A percentile compares a stretch with the other conserved stretches of the same genome.
phyloP scores from a whole-genome alignment of 148 eudicot species.

The Talinum fruticosum region DNA sequence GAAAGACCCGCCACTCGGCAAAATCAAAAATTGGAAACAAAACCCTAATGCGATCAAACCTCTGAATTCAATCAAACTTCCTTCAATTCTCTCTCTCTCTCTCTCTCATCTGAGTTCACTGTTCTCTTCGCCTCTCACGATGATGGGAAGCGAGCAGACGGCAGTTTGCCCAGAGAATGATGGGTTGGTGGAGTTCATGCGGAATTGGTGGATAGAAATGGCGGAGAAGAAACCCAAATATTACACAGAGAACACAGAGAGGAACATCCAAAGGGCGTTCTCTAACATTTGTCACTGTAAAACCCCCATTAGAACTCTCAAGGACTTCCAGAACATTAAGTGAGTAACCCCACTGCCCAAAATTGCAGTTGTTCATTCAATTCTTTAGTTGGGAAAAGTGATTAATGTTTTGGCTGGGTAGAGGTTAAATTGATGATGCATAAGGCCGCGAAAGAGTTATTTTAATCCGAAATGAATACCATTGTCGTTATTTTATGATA shows the following conservation, averaged over 20 bases:
- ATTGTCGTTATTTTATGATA: no score
- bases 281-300: slow-evolving; percentile 50
- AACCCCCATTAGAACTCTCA: slow-evolving; percentile 48
- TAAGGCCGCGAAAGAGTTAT: no score
- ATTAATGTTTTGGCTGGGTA: background rate
- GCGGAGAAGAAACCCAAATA: slow-evolving; percentile 38
- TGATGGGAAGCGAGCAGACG: slow-evolving; percentile 38
- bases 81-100: background rate
- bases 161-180: slow-evolving; percentile 58
- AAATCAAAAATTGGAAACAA: slow-evolving; percentile 1
- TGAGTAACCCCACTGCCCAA: slow-evolving; percentile 35
- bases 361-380: background rate
- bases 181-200: slow-evolving; percentile 46
- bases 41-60: background rate
- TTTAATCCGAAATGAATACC: no score
- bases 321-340: slow-evolving; percentile 66
- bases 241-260: slow-evolving; percentile 43
- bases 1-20: background rate
- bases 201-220: slow-evolving; percentile 51
- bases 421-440: no score
- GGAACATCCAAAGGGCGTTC: slow-evolving; percentile 50
- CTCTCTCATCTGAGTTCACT: background rate
- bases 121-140: background rate
- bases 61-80: background rate
- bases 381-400: background rate